Evolutionary conservation across 441 rosid genomes (phyloP), one percentile per base, ranked within the genome.

Genomic region (Capsella rubella): DNA sequence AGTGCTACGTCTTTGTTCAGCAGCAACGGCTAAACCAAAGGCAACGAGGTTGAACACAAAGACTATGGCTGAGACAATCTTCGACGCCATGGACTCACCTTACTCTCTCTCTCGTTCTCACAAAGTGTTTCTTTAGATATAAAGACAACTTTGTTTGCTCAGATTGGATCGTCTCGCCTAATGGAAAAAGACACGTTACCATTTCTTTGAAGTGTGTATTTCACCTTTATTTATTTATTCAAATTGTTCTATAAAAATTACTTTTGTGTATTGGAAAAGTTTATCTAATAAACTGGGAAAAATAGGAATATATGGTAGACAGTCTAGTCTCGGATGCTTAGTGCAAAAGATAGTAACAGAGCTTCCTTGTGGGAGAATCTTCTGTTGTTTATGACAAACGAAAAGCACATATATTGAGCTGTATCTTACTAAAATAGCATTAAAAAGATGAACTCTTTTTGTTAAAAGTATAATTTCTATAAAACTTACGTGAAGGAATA

Each of bases 1-100:
- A 61, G 87, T 87, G 87, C 90, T 89, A 72, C 94, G 78, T 65
- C 94, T 83, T 71, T 84, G 94, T 75, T 89, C 94, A 77, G 94
- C 94, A n/a, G 94, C 94, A 64, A 89, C 82, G 43, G 94, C 94
- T 67, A 89, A 74, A 64, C 85, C 86, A 65, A 89, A 89, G 56
- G 94, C 94, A 78, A 89, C 79, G 74, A 87, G 80, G 67, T 89
- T 84, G 28, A 86, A 72, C 63, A 84, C 59, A 79, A 83, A 79
- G 55, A 86, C 89, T 4, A 74, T 42, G 31, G 84, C 83, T 69
- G 88, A 75, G 31, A 87, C 56, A 34, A 89, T 69, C 78, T 84
- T 89, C 0, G 91, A 87, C 57, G 94, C 90, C 94, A 89, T 89
- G 65, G 83, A 61, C 53, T 59, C 69, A 40, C 29, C 57, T 71